Conservation (phyloP, 768 basidiomycete genomes). For the Kondoa subrosea region DNA sequence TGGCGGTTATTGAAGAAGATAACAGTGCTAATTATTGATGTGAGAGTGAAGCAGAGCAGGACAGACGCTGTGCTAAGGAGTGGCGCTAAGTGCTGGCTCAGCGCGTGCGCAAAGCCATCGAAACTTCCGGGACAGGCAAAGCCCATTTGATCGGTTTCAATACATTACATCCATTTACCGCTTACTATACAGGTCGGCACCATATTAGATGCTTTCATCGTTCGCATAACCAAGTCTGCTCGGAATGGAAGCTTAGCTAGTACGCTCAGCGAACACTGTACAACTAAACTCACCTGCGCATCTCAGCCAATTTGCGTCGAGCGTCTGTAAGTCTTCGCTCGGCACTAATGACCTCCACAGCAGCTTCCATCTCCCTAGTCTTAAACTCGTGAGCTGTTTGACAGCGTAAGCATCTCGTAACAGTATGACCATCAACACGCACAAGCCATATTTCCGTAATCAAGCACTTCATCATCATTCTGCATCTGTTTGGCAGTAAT, state of each 20-base stretch:
- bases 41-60: too few species aligned
- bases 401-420: slow-evolving; percentile 75
- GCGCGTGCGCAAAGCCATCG: too few species aligned
- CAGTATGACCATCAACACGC: neutral
- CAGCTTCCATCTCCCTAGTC: slow-evolving; percentile 83
- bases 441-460: slow-evolving; percentile 80
- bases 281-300: slow-evolving; percentile 23
- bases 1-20: too few species aligned
- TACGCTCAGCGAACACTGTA: too few species aligned
- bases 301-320: slow-evolving; percentile 22
- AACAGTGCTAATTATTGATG: too few species aligned
- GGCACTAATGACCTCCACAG: slow-evolving; percentile 89
- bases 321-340: slow-evolving; percentile 65
- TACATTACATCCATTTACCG: too few species aligned
- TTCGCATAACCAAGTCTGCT: neutral
- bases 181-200: too few species aligned
- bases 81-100: too few species aligned
- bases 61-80: too few species aligned
- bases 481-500: slow-evolving; percentile 66
- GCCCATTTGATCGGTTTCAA: too few species aligned
- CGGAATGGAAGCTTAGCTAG: neutral
- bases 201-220: neutral
- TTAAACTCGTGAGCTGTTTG: slow-evolving; percentile 11
- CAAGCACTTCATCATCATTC: slow-evolving; percentile 53
- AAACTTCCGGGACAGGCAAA: too few species aligned